Base-by-base conservation (phyloP, 2,329 filamentous ascomycete species). In the Penicillium italicum region DNA sequence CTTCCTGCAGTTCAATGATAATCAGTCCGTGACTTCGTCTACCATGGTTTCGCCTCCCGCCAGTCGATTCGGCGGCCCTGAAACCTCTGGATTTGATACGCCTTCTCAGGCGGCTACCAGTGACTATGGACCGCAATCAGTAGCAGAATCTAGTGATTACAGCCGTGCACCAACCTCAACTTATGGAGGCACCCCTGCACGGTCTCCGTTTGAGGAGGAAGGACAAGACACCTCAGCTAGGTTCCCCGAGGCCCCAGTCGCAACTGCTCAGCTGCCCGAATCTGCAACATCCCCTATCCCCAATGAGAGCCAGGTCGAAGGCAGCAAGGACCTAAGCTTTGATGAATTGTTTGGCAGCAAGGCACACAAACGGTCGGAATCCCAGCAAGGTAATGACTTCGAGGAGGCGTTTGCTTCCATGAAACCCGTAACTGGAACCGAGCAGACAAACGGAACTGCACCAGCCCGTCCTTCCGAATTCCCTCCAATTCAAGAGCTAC, bases 401-500 rank as follows among this genome's bases (percentile, higher is more conserved):
- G 76, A 78, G 50, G 74, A 77, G 57, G 76, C 76, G 16, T 78
- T 79, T 62, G 76, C 76, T 30, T 61, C 67, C 26, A 74, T 78
- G 71, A 74, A 73, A 57, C 80, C 79, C 49, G 74, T 77, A 31
- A 76, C 80, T 41, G 76, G 76, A 38, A 72, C 79, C 52, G 78
- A 76, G 59, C 65, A 68, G 20, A 30, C 66, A 11, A 69, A 68
- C 53, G 72, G 69, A 33, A 63, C 63, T 34, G 49, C 63, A n/a
- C 52, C 65, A 20, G 63, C 61, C 26, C 52, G 67, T 30, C 53
- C 59, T 67, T 81, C 85, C 22, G 94, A 97, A 70, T 97, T 97
- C 69, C 94, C 94, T 31, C 94, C 93, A 0, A 96, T 97, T 57
- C 86, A 88, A n/a, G 90, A 93, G 70, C 76, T 97, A 55, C 88